A percentile compares a stretch with the other conserved stretches of the same genome.
phyloP scores from a whole-genome alignment of 495 filamentous ascomycete genomes.

The Letharia columbiana region DNA sequence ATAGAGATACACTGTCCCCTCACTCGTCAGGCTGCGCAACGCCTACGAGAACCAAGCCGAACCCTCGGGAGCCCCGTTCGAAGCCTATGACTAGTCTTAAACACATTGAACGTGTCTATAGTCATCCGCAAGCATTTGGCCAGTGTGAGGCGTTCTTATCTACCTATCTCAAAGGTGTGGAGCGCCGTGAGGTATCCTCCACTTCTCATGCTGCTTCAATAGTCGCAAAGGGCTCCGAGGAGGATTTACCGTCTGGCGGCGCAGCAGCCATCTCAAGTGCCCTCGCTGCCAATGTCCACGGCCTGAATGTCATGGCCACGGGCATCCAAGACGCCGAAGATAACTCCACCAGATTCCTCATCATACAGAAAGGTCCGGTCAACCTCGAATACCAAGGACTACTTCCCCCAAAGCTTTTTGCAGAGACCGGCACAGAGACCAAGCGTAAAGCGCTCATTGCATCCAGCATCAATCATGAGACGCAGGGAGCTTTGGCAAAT shows the following conservation, averaged over 20 bases:
- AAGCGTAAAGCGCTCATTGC: conserved; percentile 63
- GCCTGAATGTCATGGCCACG: conserved; percentile 58
- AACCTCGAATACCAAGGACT: conserved; percentile 7
- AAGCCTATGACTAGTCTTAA: conserved; percentile 34
- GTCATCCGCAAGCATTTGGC: conserved; percentile 89
- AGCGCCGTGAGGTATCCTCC: conserved; percentile 76
- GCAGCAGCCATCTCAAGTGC: conserved; percentile 70
- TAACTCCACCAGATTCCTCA: conserved; percentile 84
- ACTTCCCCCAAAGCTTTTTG: conserved; percentile 2
- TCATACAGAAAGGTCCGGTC: conserved; percentile 46
- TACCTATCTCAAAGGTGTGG: conserved; percentile 55
- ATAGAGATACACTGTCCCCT: conserved; percentile 25
- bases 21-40: conserved; percentile 32
- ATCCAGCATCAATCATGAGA: conserved; percentile 72
- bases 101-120: conserved; percentile 60
- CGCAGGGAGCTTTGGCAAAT: conserved; percentile 72
- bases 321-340: conserved; percentile 75
- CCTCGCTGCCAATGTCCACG: conserved; percentile 58
- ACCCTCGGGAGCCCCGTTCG: conserved; percentile 25
- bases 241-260: conserved; percentile 32
- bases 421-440: conserved; percentile 17
- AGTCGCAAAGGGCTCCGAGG: conserved; percentile 47
- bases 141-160: conserved; percentile 76
- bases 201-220: conserved; percentile 77
- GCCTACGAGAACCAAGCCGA: conserved; percentile 24